Evolutionary conservation across 2,329 filamentous ascomycete species (phyloP), one percentile per base, ranked within the genome.

Genomic region (Camillea tinctor): DNA sequence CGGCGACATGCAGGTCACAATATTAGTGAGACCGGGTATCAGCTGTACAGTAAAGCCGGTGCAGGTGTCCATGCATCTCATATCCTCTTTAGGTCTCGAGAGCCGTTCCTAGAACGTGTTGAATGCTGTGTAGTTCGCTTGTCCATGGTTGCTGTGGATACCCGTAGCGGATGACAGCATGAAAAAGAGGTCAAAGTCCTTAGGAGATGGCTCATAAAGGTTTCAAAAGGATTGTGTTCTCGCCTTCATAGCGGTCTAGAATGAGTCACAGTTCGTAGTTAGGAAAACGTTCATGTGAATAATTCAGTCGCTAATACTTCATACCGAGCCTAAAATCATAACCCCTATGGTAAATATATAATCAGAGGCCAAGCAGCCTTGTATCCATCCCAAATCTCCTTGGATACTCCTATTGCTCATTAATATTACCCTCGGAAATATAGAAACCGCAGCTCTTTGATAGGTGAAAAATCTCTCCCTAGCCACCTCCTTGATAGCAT

Each of bases 311-410:
- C n/a, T n/a, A n/a, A n/a, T n/a, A n/a, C n/a, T n/a, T n/a, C n/a
- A n/a, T n/a, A n/a, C n/a, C n/a, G n/a, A n/a, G n/a, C n/a, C 26
- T 13, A 30, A 30, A 6, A 13, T 30, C 26, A 30, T 30, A 30
- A 13, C 26, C 2, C 55, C 58, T 19, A 60, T 52, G 11, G 60
- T 24, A 20, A 55, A n/a, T 58, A 58, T 15, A 54, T 58, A 19
- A 63, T 40, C 21, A 22, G 22, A 4, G 51, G 20, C 3, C 30
- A 2, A 7, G 8, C 3, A 30, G 22, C 21, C 11, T 26, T 17
- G 24, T 8, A 24, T 11, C 17, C n/a, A 11, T 24, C 51, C 22
- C 30, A 36, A 23, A 6, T 9, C 7, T 36, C 7, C 24, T 19
- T 19, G 20, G 26, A 50, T n/a, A 20, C 55, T 52, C 50, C 57